Evolutionary conservation across 2,329 filamentous ascomycete genomes (phyloP).

Genomic region (Aspergillus sp.): DNA sequence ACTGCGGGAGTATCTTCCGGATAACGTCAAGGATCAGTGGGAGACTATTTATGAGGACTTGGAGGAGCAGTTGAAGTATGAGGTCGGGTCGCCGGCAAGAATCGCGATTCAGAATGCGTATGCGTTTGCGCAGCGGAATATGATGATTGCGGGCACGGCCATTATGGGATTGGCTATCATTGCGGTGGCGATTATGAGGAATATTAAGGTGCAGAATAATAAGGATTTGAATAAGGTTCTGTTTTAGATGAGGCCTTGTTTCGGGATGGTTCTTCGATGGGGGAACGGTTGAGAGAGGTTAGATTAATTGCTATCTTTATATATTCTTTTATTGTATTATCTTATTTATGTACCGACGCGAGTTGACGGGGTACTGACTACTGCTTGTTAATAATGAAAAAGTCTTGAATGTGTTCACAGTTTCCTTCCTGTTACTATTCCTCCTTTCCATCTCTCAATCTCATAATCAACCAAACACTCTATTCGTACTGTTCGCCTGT

Average conservation of each 20-base stretch:
- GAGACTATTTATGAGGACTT: constrained; percentile 13
- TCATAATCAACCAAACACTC: too few species aligned
- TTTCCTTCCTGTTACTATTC: too few species aligned
- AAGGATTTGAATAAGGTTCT: neutral
- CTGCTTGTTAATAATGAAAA: too few species aligned
- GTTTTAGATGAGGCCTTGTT: neutral
- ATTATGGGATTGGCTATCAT: constrained; percentile 11
- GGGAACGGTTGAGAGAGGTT: too few species aligned
- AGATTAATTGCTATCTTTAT: too few species aligned
- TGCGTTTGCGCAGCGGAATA: constrained; percentile 42
- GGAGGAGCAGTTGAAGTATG: constrained; percentile 28
- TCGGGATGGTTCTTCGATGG: too few species aligned
- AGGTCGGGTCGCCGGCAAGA: constrained; percentile 38
- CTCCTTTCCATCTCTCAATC: too few species aligned
- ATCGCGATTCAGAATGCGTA: constrained; percentile 46
- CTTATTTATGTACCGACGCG: too few species aligned
- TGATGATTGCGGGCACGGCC: constrained; percentile 34
- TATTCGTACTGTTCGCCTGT: too few species aligned
- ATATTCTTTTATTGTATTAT: too few species aligned
- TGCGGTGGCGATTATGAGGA: constrained; percentile 10
- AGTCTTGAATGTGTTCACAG: too few species aligned
- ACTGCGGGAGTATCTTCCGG: constrained; percentile 40
- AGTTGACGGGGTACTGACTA: too few species aligned
- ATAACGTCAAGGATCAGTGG: constrained; percentile 5
- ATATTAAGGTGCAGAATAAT: constrained; percentile 7